Evolutionary conservation across 768 basidiomycete species (phyloP).

Genomic region (Boletus fagicola): DNA sequence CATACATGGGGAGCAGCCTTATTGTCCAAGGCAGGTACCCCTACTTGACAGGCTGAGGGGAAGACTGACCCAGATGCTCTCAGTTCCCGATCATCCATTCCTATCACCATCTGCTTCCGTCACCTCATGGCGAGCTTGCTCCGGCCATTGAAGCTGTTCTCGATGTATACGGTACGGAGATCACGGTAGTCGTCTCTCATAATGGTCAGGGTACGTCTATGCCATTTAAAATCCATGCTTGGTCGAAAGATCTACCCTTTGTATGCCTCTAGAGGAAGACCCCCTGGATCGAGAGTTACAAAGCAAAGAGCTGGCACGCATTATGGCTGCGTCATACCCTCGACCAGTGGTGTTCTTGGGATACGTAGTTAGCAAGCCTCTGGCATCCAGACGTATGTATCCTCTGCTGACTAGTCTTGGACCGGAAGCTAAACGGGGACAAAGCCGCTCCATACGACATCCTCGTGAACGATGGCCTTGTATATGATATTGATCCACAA

Average conservation of each 20-base stretch:
- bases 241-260: not conserved
- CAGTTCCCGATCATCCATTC: constrained; percentile 89
- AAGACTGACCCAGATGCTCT: not conserved
- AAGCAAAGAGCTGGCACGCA: constrained; percentile 72
- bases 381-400: constrained; percentile 57
- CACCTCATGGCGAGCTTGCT: constrained; percentile 81
- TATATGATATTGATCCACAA: constrained; percentile 76
- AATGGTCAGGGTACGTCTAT: constrained; percentile 81
- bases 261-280: constrained; percentile 65
- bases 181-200: constrained; percentile 84
- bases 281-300: constrained; percentile 86
- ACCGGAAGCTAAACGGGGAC: constrained; percentile 9
- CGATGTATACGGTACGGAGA: constrained; percentile 72
- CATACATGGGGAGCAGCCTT: constrained; percentile 90
- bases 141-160: constrained; percentile 87
- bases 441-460: constrained; percentile 75
- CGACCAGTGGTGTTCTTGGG: constrained; percentile 78
- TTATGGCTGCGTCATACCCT: constrained; percentile 70
- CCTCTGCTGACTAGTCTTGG: not conserved
- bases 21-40: constrained; percentile 61
- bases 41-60: not conserved
- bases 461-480: constrained; percentile 69
- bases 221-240: not conserved
- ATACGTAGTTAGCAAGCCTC: constrained; percentile 74
- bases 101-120: constrained; percentile 83